These are phyloP conservation scores for Chara braunii DNA, from an alignment of 139 green algal species.

Conservation along the genomic window DNA sequence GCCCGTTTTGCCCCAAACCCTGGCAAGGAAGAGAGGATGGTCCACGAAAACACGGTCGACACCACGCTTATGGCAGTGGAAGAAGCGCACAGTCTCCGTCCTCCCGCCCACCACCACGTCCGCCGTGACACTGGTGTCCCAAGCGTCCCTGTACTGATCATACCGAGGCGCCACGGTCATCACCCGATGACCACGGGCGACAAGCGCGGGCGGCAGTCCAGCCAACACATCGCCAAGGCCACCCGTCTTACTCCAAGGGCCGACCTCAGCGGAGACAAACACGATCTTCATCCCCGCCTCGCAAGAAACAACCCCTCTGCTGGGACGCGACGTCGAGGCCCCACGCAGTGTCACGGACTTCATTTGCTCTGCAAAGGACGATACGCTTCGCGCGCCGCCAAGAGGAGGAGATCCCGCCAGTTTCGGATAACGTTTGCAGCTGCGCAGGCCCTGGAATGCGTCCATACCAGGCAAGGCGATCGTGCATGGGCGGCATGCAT, in stretches of 20 bases:
- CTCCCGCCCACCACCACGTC: conserved; percentile 35
- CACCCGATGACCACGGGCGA: conserved; percentile 81
- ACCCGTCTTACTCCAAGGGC: conserved; percentile 81
- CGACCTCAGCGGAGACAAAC: conserved; percentile 59
- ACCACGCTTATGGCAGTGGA: conserved; percentile 91
- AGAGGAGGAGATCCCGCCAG: too few species aligned
- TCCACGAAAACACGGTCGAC: conserved; percentile 96
- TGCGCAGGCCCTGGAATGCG: too few species aligned
- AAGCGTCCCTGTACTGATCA: conserved; percentile 93
- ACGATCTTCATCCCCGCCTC: conserved; percentile 56
- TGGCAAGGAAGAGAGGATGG: conserved; percentile 87
- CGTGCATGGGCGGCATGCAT: too few species aligned
- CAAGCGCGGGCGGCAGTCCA: conserved; percentile 52
- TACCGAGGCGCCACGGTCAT: conserved; percentile 87
- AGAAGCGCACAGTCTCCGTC: conserved; percentile 72
- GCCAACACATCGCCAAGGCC: conserved; percentile 65
- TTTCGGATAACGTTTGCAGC: too few species aligned
- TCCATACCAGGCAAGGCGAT: too few species aligned
- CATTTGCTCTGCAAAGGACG: too few species aligned
- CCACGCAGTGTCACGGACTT: too few species aligned
- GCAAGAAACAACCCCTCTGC: too few species aligned
- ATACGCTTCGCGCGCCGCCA: too few species aligned
- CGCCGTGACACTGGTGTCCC: conserved; percentile 70
- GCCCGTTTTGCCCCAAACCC: conserved; percentile 73
- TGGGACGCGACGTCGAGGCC: too few species aligned